These are phyloP conservation scores for Ananas comosus DNA, from an alignment of 176 grass and related monocot species.

Conservation along the genomic window DNA sequence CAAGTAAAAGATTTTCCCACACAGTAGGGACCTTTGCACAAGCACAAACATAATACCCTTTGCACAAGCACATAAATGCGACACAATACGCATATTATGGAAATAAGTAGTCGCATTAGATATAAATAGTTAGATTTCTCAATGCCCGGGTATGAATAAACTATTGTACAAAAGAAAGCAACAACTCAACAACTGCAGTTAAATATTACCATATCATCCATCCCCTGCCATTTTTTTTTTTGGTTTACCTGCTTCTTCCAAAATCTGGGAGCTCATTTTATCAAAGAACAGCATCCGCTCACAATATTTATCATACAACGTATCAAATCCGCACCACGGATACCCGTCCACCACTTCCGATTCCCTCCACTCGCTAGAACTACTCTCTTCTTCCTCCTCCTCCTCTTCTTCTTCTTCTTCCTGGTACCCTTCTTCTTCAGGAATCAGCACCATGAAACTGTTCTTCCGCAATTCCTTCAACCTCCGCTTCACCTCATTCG, in stretches of 20 bases:
- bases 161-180: too few relatives aligned
- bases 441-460: slow-evolving; percentile 94
- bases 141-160: too few relatives aligned
- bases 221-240: too few relatives aligned
- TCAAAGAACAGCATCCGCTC: slow-evolving; percentile 81
- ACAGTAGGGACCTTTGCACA: too few relatives aligned
- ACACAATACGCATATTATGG: too few relatives aligned
- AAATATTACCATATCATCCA: too few relatives aligned
- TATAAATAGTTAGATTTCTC: too few relatives aligned
- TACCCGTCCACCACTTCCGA: slow-evolving; percentile 24
- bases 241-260: slow-evolving; percentile 54
- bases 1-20: too few relatives aligned
- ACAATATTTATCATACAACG: slow-evolving; percentile 67
- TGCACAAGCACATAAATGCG: too few relatives aligned
- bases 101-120: too few relatives aligned
- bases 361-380: slow-evolving; percentile 53
- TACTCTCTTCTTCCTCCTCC: slow-evolving; percentile 40
- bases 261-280: slow-evolving; percentile 46
- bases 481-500: slow-evolving; percentile 81
- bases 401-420: slow-evolving; percentile 41
- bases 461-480: slow-evolving; percentile 87
- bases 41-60: too few relatives aligned
- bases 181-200: too few relatives aligned
- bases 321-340: slow-evolving; percentile 53
- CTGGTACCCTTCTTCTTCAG: slow-evolving; percentile 56